phyloP scores from a whole-genome alignment of 495 filamentous ascomycete species.

The Chaetomidium leptoderma region DNA sequence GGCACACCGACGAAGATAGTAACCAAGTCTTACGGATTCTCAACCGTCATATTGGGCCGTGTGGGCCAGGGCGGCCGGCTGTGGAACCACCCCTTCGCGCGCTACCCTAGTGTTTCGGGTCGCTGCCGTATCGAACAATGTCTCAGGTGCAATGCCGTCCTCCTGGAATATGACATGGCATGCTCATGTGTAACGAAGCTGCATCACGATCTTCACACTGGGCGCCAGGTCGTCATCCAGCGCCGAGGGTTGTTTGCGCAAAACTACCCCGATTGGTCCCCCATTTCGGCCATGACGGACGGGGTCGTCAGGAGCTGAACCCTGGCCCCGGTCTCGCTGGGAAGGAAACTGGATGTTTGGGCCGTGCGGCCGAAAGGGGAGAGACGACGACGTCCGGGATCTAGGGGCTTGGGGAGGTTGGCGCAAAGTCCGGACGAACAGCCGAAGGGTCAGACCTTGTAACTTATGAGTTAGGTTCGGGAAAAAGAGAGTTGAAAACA shows the following conservation, averaged over 20 bases:
- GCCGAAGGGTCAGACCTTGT: too few species aligned
- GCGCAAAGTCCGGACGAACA: neutral
- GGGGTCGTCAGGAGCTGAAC: neutral
- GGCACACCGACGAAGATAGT: too few species aligned
- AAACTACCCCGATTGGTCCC: neutral
- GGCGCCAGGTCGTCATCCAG: constrained; percentile 4
- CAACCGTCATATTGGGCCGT: neutral
- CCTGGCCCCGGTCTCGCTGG: neutral
- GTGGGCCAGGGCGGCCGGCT: constrained; percentile 8
- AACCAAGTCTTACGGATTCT: too few species aligned
- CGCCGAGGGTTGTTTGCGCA: neutral
- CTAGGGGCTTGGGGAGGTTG: neutral
- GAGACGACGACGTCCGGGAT: neutral
- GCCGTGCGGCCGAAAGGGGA: constrained; percentile 28
- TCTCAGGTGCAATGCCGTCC: constrained; percentile 7
- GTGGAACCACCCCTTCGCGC: neutral
- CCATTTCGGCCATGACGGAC: neutral
- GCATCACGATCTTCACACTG: constrained; percentile 4
- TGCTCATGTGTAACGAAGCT: neutral
- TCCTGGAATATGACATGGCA: neutral
- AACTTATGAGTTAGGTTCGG: too few species aligned
- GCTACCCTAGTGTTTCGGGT: constrained; percentile 16
- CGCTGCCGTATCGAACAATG: neutral
- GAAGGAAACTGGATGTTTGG: constrained; percentile 3
- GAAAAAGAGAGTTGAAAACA: too few species aligned